Evolutionary conservation across 2,329 filamentous ascomycete genomes (phyloP), one percentile per base, ranked within the genome.

Genomic region (Pezicula radicicola): DNA sequence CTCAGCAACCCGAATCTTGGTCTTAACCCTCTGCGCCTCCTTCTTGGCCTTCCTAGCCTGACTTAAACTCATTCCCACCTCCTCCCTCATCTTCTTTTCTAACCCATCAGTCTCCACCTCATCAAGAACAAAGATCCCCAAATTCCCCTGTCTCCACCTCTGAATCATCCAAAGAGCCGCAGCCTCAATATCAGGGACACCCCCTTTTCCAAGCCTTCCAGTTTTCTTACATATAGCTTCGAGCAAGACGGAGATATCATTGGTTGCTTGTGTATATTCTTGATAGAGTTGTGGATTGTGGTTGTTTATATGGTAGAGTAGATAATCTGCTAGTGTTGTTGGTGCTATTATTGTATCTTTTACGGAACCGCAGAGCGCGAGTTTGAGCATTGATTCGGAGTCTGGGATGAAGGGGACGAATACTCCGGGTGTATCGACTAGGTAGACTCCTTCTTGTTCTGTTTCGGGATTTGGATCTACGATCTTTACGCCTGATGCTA

Each of bases 361-460:
- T 50, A 99, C 91, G 68, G 88, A 89, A 18, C 93, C 91, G 48
- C 90, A 91, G 1, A 97, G 80, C 2, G 92, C 88, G n/a, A 99
- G 80, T 71, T 96, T 97, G 56, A 99, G 76, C 94, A 99, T 99
- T 43, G 85, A 83, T 67, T 94, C 88, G 15, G 88, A 80, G 63
- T 95, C 83, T 0, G 87, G 81, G 27, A 97, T 88, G 67, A 96
- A 96, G 0, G 94, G 94, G 53, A 97, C 83, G 69, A 97, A 99
- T 8, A 99, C 92, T 45, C 94, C 94, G 0, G 94, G 94, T 0
- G 93, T 97, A 70, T 99, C 94, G 45, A 96, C 75, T 41, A 97
- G 73, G 67, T 94, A 96, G 5, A 96, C 86, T 37, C 62, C 54
- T 27, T 67, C 62, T 3, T 63, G 70, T 16, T 68, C 73, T 55